Base-by-base conservation (phyloP, 805 yeast genomes). In the Priceomyces carsonii region DNA sequence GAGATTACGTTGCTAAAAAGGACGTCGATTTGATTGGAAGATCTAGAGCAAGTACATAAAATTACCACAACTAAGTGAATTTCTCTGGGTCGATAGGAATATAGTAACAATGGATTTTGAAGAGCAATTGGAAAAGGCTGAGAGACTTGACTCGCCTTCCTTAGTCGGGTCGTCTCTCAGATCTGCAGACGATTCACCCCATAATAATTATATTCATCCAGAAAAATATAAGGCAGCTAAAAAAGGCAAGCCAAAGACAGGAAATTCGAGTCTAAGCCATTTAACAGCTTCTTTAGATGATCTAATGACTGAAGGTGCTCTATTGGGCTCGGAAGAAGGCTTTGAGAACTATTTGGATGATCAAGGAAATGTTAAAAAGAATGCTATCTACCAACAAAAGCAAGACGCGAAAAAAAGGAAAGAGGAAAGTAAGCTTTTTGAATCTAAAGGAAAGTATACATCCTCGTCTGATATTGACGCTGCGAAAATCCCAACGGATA, bases 211-310 rank as follows among this genome's bases (percentile, higher is more conserved):
- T 50, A 62, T 66, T 57, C 59, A 72, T 43, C 68, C 76, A 12
- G 76, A 70, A 42, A 64, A 66, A 44, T 58, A 57, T 43, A 57
- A 10, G 45, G 48, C 14, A 30, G 42, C 33, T 31, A 39, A 36
- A 18, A 29, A 32, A 39, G 40, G 41, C 35, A 38, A 30, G 18
- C 27, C 25, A 36, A 39, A 35, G 32, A 35, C 27, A 37, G 39
- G 10, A 43, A 49, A 43, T 9, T 38, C 57, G 6, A 75, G 26
- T 18, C 32, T 35, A 14, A 23, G 28, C 16, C 32, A 35, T 12
- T 35, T 77, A 29, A 75, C 81, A 25, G 82, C 82, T 3, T 57
- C 80, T 5, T 53, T 78, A 47, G 75, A 74, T 42, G 82, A 75
- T 32, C 62, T 69, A 50, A 69, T 69, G 39, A 66, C 48, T 34